Evolutionary conservation across 2,329 filamentous ascomycete genomes (phyloP), one percentile per base, ranked within the genome.

Genomic region (Aureobasidium sp.): DNA sequence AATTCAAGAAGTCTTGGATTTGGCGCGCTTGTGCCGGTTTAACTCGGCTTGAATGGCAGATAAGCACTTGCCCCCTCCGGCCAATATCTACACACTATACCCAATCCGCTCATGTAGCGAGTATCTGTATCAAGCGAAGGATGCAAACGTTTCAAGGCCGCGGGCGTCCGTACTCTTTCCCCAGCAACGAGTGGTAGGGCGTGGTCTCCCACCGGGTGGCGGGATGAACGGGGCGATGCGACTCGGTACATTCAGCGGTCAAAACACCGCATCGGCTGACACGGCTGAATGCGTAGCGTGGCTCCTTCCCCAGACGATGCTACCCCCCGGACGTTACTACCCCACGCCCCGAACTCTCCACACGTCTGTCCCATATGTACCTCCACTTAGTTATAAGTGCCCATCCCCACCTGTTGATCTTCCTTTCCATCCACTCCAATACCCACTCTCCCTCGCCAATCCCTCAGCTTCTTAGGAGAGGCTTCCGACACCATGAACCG

Each of bases 201-300:
- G 27, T 53, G 50, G 50, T 25, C 36, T 53, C 51, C 51, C 51
- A 55, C 39, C 39, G 39, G 51, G 51, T 55, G 51, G 51, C 51
- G 51, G 51, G 8, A 6, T 13, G 16, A 55, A 55, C 39, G 5
- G 29, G 51, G 8, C 5, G 21, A 21, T n/a, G 16, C 21, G 10
- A 29, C 39, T 44, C 51, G 27, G 27, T 14, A 41, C 34, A 41
- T 53, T 9, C 9, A 44, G 16, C 39, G 51, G 44, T 10, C 5
- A 44, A 14, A 16, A 6, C 37, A 44, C 39, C 27, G 48, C 48
- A 44, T 55, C 51, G 39, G 51, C 29, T 42, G 51, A 44, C 37
- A 39, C 54, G 54, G 54, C 54, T 58, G 54, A 37, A 58, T 58
- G 54, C 54, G 32, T 58, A 45, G 25, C 36, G 39, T 44, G 39